Evolutionary conservation across 2,329 filamentous ascomycete species (phyloP).

Genomic region (Chaetomiaceae sp.): DNA sequence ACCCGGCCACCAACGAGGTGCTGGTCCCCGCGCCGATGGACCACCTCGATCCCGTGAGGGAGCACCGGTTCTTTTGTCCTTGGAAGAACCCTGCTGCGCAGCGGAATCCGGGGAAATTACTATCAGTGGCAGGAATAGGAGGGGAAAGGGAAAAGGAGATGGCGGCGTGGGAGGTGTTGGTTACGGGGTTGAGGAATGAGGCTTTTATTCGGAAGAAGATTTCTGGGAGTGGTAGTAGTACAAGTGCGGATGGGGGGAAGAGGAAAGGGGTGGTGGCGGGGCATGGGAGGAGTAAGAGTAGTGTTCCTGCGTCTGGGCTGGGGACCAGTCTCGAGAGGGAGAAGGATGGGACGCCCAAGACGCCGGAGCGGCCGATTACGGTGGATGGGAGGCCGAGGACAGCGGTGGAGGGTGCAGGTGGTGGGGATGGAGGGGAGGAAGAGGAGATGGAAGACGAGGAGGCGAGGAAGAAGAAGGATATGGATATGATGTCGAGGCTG

Average conservation of each 20-base stretch:
- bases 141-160: slow-evolving; percentile 31
- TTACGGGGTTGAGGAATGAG: slow-evolving; percentile 55
- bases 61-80: slow-evolving; percentile 80
- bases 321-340: neutral
- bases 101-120: slow-evolving; percentile 39
- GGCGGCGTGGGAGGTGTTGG: slow-evolving; percentile 53
- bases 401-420: slow-evolving; percentile 13
- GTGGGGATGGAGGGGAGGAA: slow-evolving; percentile 28
- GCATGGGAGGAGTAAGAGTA: slow-evolving; percentile 31
- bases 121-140: neutral
- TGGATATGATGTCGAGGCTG: slow-evolving; percentile 68
- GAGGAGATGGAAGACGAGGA: slow-evolving; percentile 50
- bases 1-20: slow-evolving; percentile 46
- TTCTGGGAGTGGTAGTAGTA: slow-evolving; percentile 7
- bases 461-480: slow-evolving; percentile 56
- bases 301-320: slow-evolving; percentile 14
- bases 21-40: slow-evolving; percentile 59
- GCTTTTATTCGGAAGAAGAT: slow-evolving; percentile 44
- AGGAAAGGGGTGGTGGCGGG: neutral
- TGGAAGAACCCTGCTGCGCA: slow-evolving; percentile 67
- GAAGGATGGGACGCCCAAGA: slow-evolving; percentile 11
- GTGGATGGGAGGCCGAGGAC: slow-evolving; percentile 18
- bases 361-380: slow-evolving; percentile 18
- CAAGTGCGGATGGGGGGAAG: neutral
- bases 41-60: slow-evolving; percentile 62